Percentiles rank a stretch among this genome's conserved stretches.
These are phyloP conservation scores for Aspergillus oerlinghausenensis DNA, from an alignment of 2,329 filamentous ascomycete genomes.

Conservation along the genomic window DNA sequence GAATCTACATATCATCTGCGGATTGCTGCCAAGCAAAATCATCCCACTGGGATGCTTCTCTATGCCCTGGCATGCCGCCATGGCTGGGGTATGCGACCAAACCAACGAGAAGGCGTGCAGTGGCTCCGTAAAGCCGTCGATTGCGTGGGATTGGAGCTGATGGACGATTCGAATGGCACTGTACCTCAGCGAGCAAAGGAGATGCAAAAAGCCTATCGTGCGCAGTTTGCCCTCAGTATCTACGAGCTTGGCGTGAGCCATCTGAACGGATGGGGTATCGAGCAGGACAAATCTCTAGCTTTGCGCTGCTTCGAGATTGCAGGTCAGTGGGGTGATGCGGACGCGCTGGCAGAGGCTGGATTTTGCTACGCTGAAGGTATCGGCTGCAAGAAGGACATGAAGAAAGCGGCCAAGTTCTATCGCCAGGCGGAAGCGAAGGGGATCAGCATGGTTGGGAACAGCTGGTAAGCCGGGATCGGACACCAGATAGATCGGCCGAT, in stretches of 20 bases:
- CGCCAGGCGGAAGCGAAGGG: conserved; percentile 86
- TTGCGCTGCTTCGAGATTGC: conserved; percentile 95
- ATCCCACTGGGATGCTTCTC: conserved; percentile 91
- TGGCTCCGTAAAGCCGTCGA: conserved; percentile 93
- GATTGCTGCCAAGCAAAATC: conserved; percentile 76
- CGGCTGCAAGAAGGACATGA: conserved; percentile 92
- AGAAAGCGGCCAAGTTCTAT: conserved; percentile 88
- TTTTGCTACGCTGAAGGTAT: conserved; percentile 94
- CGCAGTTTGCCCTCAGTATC: conserved; percentile 90
- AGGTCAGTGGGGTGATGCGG: conserved; percentile 89
- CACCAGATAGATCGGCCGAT: conserved; percentile 2
- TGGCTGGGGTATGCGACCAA: conserved; percentile 95
- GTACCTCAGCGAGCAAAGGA: conserved; percentile 55
- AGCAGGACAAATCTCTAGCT: conserved; percentile 83
- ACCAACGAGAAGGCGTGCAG: conserved; percentile 80
- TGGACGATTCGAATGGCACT: conserved; percentile 60
- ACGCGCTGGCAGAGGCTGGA: conserved; percentile 88
- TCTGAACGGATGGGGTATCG: conserved; percentile 96
- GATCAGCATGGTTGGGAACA: conserved; percentile 96
- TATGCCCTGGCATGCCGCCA: conserved; percentile 94
- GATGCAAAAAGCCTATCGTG: conserved; percentile 73
- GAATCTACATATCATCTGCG: conserved; percentile 96
- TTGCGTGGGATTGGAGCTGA: conserved; percentile 73
- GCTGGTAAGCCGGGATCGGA: conserved; percentile 60
- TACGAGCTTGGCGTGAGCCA: conserved; percentile 96